Conservation (phyloP, 2,329 filamentous ascomycete species). For the Penicillium sp. region DNA sequence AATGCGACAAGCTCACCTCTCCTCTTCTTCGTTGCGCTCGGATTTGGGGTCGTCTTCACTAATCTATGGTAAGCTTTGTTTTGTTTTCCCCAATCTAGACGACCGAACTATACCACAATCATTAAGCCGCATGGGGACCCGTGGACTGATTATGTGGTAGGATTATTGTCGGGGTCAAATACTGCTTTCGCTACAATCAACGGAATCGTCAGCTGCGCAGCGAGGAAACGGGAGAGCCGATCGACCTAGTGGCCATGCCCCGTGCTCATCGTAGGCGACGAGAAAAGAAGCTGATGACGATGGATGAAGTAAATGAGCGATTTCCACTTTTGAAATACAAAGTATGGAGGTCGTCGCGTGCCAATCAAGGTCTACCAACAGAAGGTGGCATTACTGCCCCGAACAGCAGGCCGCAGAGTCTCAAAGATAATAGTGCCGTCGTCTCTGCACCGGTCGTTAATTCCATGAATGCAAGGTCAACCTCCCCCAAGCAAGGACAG, state of each 20-base stretch:
- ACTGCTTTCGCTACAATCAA: slow-evolving; percentile 97
- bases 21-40: slow-evolving; percentile 90
- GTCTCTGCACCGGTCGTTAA: slow-evolving; percentile 23
- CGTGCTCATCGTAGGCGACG: slow-evolving; percentile 79
- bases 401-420: slow-evolving; percentile 66
- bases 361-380: slow-evolving; percentile 77
- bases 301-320: slow-evolving; percentile 97
- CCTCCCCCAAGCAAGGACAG: slow-evolving; percentile 19
- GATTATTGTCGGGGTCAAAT: slow-evolving; percentile 99
- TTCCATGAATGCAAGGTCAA: slow-evolving; percentile 23
- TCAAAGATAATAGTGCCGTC: slow-evolving; percentile 62
- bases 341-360: slow-evolving; percentile 80
- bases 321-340: slow-evolving; percentile 98
- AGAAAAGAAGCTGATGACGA: slow-evolving; percentile 98
- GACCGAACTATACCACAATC: neutral
- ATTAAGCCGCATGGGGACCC: neutral
- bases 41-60: slow-evolving; percentile 97
- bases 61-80: slow-evolving; percentile 78
- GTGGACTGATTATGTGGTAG: slow-evolving; percentile 49
- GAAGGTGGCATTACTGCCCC: slow-evolving; percentile 77
- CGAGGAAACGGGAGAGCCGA: slow-evolving; percentile 80
- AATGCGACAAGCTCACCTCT: slow-evolving; percentile 68
- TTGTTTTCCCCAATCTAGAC: neutral
- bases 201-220: slow-evolving; percentile 76
- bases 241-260: slow-evolving; percentile 82